Base-by-base conservation (phyloP, 2,329 filamentous ascomycete genomes). In the Fusarium chlamydosporum region DNA sequence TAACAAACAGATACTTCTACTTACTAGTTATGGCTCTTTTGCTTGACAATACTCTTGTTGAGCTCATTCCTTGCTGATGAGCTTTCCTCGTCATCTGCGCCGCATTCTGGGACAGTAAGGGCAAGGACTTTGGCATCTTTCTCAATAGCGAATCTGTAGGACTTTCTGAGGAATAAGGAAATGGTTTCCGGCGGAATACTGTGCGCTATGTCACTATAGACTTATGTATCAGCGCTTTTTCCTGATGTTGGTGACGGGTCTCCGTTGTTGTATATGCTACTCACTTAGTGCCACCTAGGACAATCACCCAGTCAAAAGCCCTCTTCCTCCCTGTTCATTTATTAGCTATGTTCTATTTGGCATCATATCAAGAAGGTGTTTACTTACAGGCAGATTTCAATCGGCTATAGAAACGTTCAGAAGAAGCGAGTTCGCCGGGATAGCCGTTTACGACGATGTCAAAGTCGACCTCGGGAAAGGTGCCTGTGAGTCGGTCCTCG, bases 261-360 rank as follows among this genome's bases (percentile, higher is more conserved):
- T 35, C n/a, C 40, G 10, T 9, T 20, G 23, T 42, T 27, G n/a
- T 31, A 13, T 56, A 52, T 20, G 29, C 33, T 35, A 58, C 80
- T 53, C 78, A 85, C 80, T 91, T 91, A 48, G 89, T 91, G 4
- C 89, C 89, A 10, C 87, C 89, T 3, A 91, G 82, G 6, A 91
- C 77, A 33, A 91, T 83, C 15, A 86, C 83, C 87, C 88, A 91
- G 79, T 90, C 86, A 67, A 81, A 88, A 1, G 65, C 59, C 6
- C 65, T 62, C 31, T 60, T 65, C n/a, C 68, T 48, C 56, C 71
- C 76, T 77, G 3, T 10, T 13, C 20, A 27, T 35, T 38, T 26
- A 23, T 70, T 41, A 71, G 52, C 26, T 13, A 12, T n/a, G 11
- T 8, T 16, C 12, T 23, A 3, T 29, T 27, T 11, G 29, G n/a